These are phyloP conservation scores for Tolypocladium capitatum DNA, from an alignment of 2,329 filamentous ascomycete species.

Conservation along the genomic window DNA sequence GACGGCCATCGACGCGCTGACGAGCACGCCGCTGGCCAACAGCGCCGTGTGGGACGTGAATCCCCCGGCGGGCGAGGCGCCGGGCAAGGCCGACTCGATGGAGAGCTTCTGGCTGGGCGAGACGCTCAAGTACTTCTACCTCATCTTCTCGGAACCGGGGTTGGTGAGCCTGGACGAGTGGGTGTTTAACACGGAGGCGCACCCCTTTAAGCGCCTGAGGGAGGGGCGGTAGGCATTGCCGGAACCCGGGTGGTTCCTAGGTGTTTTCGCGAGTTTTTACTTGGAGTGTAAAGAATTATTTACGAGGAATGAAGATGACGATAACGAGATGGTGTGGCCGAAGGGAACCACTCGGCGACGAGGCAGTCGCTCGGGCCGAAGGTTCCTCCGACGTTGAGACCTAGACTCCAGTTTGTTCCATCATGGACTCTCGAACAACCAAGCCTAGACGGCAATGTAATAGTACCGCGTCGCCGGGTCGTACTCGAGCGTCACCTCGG, in stretches of 20 bases:
- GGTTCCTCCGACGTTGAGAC: too few species aligned
- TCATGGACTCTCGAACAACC: too few species aligned
- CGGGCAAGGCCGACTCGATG: conserved; percentile 44
- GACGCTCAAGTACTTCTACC: conserved; percentile 64
- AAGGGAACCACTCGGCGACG: too few species aligned
- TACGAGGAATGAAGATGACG: too few species aligned
- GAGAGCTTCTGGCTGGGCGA: conserved; percentile 60
- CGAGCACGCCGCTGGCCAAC: conserved; percentile 33
- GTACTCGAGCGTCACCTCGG: conserved; percentile 29
- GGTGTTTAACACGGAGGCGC: conserved; percentile 46
- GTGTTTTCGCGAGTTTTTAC: too few species aligned
- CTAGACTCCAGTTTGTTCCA: too few species aligned
- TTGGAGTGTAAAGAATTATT: too few species aligned
- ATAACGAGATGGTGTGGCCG: too few species aligned
- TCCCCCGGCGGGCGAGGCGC: conserved; percentile 10
- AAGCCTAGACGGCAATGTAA: conserved; percentile 15
- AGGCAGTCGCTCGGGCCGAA: too few species aligned
- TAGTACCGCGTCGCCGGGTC: conserved; percentile 29
- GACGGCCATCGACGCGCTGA: conserved; percentile 29
- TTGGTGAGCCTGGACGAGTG: conserved; percentile 54
- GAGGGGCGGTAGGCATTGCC: too few species aligned
- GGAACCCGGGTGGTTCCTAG: too few species aligned
- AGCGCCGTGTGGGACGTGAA: conserved; percentile 32
- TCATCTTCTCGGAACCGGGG: conserved; percentile 54
- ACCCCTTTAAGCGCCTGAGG: conserved; percentile 24